These are phyloP conservation scores for Jimgerdemannia flammicorona DNA, from an alignment of 192 early-diverging fungal species.

Conservation along the genomic window DNA sequence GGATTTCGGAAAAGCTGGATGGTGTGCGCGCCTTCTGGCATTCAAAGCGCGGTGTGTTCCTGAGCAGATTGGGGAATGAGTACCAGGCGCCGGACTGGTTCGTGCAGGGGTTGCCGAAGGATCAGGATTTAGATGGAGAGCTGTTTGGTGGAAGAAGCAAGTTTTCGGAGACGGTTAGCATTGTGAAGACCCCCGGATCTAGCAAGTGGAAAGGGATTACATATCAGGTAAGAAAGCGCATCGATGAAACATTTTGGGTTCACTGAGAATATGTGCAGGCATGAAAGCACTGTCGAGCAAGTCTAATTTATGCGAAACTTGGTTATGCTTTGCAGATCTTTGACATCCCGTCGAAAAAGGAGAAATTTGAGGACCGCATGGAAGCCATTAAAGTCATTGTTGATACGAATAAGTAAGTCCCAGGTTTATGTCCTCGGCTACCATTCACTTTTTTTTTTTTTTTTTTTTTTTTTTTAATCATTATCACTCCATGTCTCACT, in stretches of 20 bases:
- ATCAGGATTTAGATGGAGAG: slow-evolving; percentile 66
- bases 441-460: too few relatives aligned
- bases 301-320: too few relatives aligned
- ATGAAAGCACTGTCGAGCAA: too few relatives aligned
- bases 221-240: slow-evolving; percentile 44
- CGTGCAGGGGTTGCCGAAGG: slow-evolving; percentile 38
- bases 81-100: slow-evolving; percentile 54
- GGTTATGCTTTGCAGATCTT: slow-evolving; percentile 23
- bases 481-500: too few relatives aligned
- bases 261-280: too few relatives aligned
- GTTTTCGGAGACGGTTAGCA: slow-evolving; percentile 60
- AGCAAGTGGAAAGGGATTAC: slow-evolving; percentile 47
- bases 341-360: slow-evolving; percentile 34
- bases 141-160: slow-evolving; percentile 63
- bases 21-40: slow-evolving; percentile 67
- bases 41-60: slow-evolving; percentile 35
- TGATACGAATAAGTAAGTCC: too few relatives aligned
- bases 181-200: slow-evolving; percentile 43
- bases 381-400: too few relatives aligned
- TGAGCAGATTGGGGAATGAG: slow-evolving; percentile 55
- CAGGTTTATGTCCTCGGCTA: too few relatives aligned
- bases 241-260: too few relatives aligned
- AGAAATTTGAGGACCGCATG: too few relatives aligned
- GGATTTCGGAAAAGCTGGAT: slow-evolving; percentile 72
- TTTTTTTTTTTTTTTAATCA: too few relatives aligned